phyloP scores from a whole-genome alignment of 768 basidiomycete genomes.

The Boletus vinaceobasis region DNA sequence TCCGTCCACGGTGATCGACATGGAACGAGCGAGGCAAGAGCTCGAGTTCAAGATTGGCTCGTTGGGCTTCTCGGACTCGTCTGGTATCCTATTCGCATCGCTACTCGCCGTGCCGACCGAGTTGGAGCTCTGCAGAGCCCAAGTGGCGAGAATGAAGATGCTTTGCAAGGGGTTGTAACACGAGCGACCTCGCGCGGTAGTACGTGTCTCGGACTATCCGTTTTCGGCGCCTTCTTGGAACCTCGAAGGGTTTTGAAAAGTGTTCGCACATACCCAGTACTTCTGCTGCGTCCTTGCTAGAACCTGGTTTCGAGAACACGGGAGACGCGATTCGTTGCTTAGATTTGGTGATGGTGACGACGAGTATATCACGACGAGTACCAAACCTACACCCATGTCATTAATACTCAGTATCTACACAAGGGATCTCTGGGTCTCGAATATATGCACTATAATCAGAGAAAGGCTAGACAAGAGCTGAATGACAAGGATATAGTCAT shows the following conservation, averaged over 20 bases:
- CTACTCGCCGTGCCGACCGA: constrained; percentile 50
- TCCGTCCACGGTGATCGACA: constrained; percentile 42
- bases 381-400: background rate
- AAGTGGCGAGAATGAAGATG: constrained; percentile 65
- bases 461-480: background rate
- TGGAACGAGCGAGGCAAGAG: constrained; percentile 67
- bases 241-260: background rate
- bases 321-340: background rate
- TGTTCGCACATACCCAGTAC: too few relatives aligned
- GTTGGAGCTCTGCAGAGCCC: constrained; percentile 68
- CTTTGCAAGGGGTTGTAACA: constrained; percentile 61
- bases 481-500: background rate
- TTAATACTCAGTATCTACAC: background rate
- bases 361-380: background rate
- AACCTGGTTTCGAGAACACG: background rate
- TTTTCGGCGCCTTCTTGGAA: too few relatives aligned
- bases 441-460: background rate
- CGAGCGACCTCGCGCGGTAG: background rate
- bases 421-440: background rate
- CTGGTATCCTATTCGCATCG: constrained; percentile 54
- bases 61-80: constrained; percentile 81
- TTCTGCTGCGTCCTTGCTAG: background rate
- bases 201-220: background rate
- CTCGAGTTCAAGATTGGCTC: constrained; percentile 89
- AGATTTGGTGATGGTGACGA: background rate